Conservation (phyloP, 768 basidiomycete genomes). For the Arthromyces matolae region DNA sequence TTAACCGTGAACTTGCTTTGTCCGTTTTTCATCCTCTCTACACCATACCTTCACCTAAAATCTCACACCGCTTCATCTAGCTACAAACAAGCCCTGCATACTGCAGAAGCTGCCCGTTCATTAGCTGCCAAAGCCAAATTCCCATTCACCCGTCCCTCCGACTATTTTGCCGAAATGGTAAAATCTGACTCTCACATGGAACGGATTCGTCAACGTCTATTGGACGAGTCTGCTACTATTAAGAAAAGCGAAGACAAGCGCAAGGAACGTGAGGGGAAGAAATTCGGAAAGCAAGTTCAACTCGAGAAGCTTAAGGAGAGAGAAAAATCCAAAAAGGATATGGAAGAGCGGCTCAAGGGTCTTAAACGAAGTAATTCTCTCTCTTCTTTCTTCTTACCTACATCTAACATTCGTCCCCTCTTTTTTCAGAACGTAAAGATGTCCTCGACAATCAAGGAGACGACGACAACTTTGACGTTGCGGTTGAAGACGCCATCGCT, state of each 20-base stretch:
- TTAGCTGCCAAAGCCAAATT: slow-evolving; percentile 78
- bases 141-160: slow-evolving; percentile 86
- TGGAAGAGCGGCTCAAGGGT: slow-evolving; percentile 80
- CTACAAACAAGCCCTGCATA: slow-evolving; percentile 92
- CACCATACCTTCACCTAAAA: too few relatives aligned
- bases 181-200: slow-evolving; percentile 98
- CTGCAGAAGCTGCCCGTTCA: slow-evolving; percentile 68
- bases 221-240: slow-evolving; percentile 85
- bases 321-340: slow-evolving; percentile 85
- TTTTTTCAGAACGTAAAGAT: slow-evolving; percentile 72
- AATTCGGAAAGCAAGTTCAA: slow-evolving; percentile 98
- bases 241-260: slow-evolving; percentile 91
- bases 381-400: not conserved
- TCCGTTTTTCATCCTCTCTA: slow-evolving; percentile 39
- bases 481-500: slow-evolving; percentile 84
- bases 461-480: slow-evolving; percentile 80
- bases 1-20: slow-evolving; percentile 96
- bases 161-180: slow-evolving; percentile 99
- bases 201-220: slow-evolving; percentile 81
- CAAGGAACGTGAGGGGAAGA: slow-evolving; percentile 91
- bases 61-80: slow-evolving; percentile 37
- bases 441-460: slow-evolving; percentile 64
- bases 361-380: slow-evolving; percentile 76
- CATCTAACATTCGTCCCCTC: not conserved
- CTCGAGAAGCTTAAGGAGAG: slow-evolving; percentile 90